Percentiles rank a stretch among this genome's conserved stretches.
phyloP scores from a whole-genome alignment of 2,329 filamentous ascomycete genomes.

The Fusarium sp. region DNA sequence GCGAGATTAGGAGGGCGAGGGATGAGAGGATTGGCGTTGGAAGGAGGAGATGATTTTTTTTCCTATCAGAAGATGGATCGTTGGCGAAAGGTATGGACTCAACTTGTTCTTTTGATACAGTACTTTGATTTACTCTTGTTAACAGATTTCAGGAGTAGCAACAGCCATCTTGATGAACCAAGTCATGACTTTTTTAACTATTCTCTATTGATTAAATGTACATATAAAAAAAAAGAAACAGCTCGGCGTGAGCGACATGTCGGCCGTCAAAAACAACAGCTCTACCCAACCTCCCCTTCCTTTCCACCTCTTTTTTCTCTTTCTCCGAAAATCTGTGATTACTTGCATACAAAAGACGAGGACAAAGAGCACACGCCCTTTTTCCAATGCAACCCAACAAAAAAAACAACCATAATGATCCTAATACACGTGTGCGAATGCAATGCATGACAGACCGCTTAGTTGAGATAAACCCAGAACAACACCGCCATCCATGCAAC shows the following conservation, averaged over 20 bases:
- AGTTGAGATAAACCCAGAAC: conserved; percentile 76
- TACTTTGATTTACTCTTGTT: background rate
- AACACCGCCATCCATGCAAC: conserved; percentile 72
- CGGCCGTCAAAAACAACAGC: conserved; percentile 17
- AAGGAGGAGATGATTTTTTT: conserved; percentile 31
- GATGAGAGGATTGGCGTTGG: conserved; percentile 55
- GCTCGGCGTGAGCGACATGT: conserved; percentile 27
- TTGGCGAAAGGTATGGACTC: background rate
- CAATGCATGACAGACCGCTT: conserved; percentile 46
- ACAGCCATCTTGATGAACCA: background rate
- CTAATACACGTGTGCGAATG: conserved; percentile 9
- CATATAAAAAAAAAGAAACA: conserved; percentile 32
- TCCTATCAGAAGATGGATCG: background rate
- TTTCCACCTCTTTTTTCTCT: background rate
- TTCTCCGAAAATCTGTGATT: conserved; percentile 5
- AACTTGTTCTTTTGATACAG: background rate
- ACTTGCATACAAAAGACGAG: conserved; percentile 23
- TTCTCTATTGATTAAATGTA: conserved; percentile 14
- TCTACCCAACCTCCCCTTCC: conserved; percentile 4
- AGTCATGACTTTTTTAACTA: conserved; percentile 16
- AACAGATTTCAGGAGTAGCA: background rate
- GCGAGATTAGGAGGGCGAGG: conserved; percentile 46
- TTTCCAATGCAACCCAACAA: background rate
- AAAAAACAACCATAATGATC: background rate
- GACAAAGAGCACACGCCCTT: background rate